These are phyloP conservation scores for Erucastrum elatum DNA, from an alignment of 345 rosid genomes.

Conservation along the genomic window DNA sequence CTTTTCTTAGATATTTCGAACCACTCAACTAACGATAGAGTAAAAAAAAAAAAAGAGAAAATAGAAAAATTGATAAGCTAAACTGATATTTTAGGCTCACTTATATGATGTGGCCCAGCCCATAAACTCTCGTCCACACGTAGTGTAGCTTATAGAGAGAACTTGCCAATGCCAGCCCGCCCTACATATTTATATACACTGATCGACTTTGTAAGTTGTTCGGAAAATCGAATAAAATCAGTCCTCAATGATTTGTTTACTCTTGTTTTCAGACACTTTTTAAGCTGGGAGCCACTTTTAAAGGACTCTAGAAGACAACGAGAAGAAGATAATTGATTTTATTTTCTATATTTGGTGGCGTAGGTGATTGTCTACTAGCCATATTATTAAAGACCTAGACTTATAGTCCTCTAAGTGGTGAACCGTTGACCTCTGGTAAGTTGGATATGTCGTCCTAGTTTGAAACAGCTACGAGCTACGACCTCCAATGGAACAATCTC, in stretches of 20 bases:
- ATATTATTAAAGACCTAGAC: too few relatives aligned
- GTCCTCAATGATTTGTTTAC: background rate
- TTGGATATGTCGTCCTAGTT: too few relatives aligned
- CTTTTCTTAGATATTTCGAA: background rate
- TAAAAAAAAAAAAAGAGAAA: background rate
- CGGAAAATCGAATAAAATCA: background rate
- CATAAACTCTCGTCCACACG: background rate
- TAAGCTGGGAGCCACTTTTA: background rate
- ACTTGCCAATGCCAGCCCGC: background rate
- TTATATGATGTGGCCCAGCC: background rate
- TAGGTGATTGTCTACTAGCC: background rate
- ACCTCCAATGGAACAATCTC: too few relatives aligned
- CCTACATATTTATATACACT: background rate
- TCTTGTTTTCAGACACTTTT: background rate
- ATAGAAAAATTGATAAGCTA: background rate
- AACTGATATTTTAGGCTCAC: background rate
- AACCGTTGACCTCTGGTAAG: too few relatives aligned
- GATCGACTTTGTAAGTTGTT: background rate
- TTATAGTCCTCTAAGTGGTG: too few relatives aligned
- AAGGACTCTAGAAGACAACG: background rate
- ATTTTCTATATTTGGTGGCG: background rate
- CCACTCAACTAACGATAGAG: too few relatives aligned
- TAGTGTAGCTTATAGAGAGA: background rate
- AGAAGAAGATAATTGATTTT: background rate
- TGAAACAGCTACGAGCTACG: too few relatives aligned